A percentile compares a stretch with the other conserved stretches of the same genome.
phyloP scores from a whole-genome alignment of 2,329 filamentous ascomycete genomes.

The Helicocarpus griseus region DNA sequence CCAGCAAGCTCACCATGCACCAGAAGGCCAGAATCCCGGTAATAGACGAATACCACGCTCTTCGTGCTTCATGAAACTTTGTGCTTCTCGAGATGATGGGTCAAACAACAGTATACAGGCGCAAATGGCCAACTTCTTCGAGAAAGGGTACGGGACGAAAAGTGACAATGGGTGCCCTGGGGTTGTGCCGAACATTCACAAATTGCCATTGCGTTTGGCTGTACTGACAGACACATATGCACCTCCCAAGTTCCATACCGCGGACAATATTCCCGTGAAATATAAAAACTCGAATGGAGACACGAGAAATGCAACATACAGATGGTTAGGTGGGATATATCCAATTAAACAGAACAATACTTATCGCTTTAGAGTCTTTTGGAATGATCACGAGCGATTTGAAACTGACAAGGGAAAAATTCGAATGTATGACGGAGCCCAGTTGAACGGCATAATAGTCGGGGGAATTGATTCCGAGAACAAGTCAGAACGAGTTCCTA shows the following conservation, averaged over 20 bases:
- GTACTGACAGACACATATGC: slow-evolving; percentile 13
- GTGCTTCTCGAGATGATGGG: not conserved
- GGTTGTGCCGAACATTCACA: slow-evolving; percentile 9
- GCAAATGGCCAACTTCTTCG: not conserved
- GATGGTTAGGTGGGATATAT: slow-evolving; percentile 32
- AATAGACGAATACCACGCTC: not conserved
- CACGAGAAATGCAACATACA: slow-evolving; percentile 19
- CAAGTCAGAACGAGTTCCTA: slow-evolving; percentile 17
- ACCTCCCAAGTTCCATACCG: slow-evolving; percentile 17
- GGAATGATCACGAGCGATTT: slow-evolving; percentile 22
- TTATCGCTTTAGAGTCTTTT: slow-evolving; percentile 20
- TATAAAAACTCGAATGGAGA: slow-evolving; percentile 15
- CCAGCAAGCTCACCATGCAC: not conserved
- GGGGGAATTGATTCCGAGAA: slow-evolving; percentile 15
- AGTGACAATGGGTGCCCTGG: too few relatives aligned
- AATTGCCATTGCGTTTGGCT: slow-evolving; percentile 24
- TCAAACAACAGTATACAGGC: not conserved
- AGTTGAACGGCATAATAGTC: slow-evolving; percentile 19
- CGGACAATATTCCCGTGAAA: slow-evolving; percentile 15
- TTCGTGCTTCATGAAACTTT: not conserved
- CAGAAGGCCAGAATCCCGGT: not conserved
- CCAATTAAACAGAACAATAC: not conserved
- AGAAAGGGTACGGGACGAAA: not conserved
- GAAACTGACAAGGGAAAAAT: slow-evolving; percentile 16
- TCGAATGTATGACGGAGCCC: slow-evolving; percentile 23